Evolutionary conservation across 345 rosid genomes (phyloP).

Genomic region (Brassica juncea): DNA sequence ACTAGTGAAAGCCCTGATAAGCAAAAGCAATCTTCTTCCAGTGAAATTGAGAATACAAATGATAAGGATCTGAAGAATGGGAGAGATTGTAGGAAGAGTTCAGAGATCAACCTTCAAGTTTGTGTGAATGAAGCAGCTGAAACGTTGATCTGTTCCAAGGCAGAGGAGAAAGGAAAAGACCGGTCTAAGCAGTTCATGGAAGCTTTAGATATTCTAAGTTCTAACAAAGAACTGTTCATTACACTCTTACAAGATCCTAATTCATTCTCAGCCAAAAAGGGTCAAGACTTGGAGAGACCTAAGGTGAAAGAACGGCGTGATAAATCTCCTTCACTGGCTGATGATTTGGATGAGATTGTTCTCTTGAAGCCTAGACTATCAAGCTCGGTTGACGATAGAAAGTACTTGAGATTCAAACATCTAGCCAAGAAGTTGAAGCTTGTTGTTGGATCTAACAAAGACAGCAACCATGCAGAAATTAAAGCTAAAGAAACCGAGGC

Average conservation of each 20-base stretch:
- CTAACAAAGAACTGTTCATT: slow-evolving; percentile 66
- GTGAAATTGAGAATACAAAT: not conserved
- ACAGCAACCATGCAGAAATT: slow-evolving; percentile 20
- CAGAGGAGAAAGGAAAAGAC: slow-evolving; percentile 28
- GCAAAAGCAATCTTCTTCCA: slow-evolving; percentile 30
- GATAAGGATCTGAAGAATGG: slow-evolving; percentile 32
- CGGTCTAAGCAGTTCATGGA: slow-evolving; percentile 70
- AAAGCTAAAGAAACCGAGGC: slow-evolving; percentile 35
- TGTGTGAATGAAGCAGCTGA: slow-evolving; percentile 59
- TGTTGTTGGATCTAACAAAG: slow-evolving; percentile 51
- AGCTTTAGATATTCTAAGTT: slow-evolving; percentile 63
- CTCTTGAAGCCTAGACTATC: slow-evolving; percentile 53
- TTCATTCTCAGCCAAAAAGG: slow-evolving; percentile 58
- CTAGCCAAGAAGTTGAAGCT: slow-evolving; percentile 65
- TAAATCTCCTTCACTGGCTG: slow-evolving; percentile 15
- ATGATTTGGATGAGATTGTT: slow-evolving; percentile 45
- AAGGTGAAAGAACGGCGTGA: slow-evolving; percentile 33
- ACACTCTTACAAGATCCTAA: slow-evolving; percentile 76
- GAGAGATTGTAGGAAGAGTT: slow-evolving; percentile 26
- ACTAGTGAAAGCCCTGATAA: not conserved
- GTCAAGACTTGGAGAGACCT: slow-evolving; percentile 54
- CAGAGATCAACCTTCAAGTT: slow-evolving; percentile 53
- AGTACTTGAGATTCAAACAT: slow-evolving; percentile 51
- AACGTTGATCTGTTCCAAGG: slow-evolving; percentile 57
- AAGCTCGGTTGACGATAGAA: slow-evolving; percentile 38